A percentile compares a stretch with the other conserved stretches of the same genome.
Evolutionary conservation across 179 eudicot species (phyloP).

Genomic region (Actinidia polygama): DNA sequence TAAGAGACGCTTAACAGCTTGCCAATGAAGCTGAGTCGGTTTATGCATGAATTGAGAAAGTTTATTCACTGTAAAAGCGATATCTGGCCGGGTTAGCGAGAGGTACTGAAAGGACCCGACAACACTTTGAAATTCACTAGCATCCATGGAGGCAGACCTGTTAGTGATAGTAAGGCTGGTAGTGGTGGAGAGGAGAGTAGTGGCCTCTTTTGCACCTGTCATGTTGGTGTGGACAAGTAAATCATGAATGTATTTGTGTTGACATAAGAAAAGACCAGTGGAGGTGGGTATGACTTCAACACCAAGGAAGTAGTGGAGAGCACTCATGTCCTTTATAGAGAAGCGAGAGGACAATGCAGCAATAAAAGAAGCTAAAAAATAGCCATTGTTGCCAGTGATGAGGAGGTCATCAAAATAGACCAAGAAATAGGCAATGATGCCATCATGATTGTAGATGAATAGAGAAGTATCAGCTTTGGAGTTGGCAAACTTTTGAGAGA

Average conservation of each 20-base stretch:
- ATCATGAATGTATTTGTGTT: constrained; percentile 13
- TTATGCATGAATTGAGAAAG: neutral
- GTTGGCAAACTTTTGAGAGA: neutral
- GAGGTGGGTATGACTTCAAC: neutral
- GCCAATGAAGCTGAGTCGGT: neutral
- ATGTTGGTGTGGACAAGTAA: neutral
- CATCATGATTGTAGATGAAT: neutral
- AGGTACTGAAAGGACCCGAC: constrained; percentile 12
- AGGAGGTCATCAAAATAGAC: constrained; percentile 14
- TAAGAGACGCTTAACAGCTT: neutral
- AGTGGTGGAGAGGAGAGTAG: neutral
- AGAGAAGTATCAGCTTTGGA: neutral
- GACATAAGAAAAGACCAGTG: neutral
- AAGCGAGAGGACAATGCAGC: neutral
- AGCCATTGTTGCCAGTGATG: neutral
- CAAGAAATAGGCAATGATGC: neutral
- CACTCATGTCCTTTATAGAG: neutral
- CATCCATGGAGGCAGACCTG: neutral
- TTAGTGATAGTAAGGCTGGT: neutral
- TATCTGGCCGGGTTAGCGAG: neutral
- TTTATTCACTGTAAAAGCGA: neutral
- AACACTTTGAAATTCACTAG: neutral
- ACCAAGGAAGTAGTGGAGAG: neutral
- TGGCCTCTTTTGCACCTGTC: neutral
- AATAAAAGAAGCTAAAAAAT: neutral